A percentile compares a stretch with the other conserved stretches of the same genome.
Conservation (phyloP, 306 rosid genomes). For the Castanea crenata region DNA sequence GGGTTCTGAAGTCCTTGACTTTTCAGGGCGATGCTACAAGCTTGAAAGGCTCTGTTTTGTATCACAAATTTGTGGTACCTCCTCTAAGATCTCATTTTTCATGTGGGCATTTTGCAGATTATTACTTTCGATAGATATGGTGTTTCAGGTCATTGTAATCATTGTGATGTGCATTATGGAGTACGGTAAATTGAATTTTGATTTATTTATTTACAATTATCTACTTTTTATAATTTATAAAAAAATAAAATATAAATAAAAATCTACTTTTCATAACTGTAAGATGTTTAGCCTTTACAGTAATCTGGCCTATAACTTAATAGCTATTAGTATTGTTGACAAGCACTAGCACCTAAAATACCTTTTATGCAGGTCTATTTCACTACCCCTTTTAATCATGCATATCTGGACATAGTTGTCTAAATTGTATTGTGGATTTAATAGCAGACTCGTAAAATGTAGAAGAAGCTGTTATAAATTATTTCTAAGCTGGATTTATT, state of each 20-base stretch:
- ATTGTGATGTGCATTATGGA: slow-evolving; percentile 72
- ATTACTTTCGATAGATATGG: slow-evolving; percentile 81
- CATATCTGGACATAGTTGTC: not conserved
- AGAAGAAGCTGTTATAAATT: not conserved
- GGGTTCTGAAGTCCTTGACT: not conserved
- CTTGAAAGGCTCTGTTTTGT: not conserved
- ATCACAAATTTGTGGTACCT: not conserved
- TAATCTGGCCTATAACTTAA: not conserved
- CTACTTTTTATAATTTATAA: not conserved
- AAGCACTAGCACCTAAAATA: not conserved
- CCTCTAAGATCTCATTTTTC: slow-evolving; percentile 3
- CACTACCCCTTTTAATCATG: not conserved
- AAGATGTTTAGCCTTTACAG: not conserved
- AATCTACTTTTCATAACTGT: not conserved
- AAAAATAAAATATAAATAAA: too few species aligned
- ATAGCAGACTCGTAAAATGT: not conserved
- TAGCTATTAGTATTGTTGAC: not conserved
- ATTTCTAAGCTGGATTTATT: not conserved
- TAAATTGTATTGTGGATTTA: not conserved
- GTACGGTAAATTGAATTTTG: slow-evolving; percentile 52
- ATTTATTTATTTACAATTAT: not conserved
- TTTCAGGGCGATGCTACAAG: slow-evolving; percentile 17
- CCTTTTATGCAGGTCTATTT: not conserved
- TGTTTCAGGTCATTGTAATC: slow-evolving; percentile 95
- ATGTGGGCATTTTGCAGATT: slow-evolving; percentile 46